A percentile compares a stretch with the other conserved stretches of the same genome.
These are phyloP conservation scores for Athelia sp. DNA, from an alignment of 1,284 basidiomycete species.

Conservation along the genomic window DNA sequence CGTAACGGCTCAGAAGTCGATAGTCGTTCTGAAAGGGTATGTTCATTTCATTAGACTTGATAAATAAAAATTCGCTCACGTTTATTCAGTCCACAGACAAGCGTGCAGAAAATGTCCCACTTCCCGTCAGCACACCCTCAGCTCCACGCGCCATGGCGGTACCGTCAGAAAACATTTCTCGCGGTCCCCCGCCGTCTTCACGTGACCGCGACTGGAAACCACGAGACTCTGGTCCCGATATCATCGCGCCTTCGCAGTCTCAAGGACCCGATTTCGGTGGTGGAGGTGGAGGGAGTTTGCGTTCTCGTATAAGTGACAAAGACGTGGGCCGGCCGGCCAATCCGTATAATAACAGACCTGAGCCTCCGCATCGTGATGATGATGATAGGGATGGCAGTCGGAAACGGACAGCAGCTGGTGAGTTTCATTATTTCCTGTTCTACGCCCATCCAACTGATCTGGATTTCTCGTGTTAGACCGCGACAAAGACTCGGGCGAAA, in stretches of 20 bases:
- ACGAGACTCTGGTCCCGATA: conserved; percentile 10
- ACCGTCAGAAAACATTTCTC: conserved; percentile 29
- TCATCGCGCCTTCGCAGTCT: not conserved
- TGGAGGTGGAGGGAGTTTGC: conserved; percentile 40
- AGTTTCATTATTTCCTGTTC: conserved; percentile 14
- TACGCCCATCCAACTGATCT: not conserved
- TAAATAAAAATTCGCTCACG: conserved; percentile 5
- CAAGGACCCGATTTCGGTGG: conserved; percentile 17
- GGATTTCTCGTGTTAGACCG: conserved; percentile 32
- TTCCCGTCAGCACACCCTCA: conserved; percentile 44
- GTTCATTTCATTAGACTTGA: conserved; percentile 7
- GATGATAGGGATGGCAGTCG: conserved; percentile 59
- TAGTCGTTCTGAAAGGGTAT: conserved; percentile 50
- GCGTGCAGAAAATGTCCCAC: conserved; percentile 40
- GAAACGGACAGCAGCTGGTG: conserved; percentile 67
- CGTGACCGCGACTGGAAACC: conserved; percentile 25
- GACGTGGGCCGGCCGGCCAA: conserved; percentile 38
- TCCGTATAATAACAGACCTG: conserved; percentile 30
- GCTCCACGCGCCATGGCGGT: conserved; percentile 66
- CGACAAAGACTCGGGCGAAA: conserved; percentile 39
- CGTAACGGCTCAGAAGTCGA: conserved; percentile 48
- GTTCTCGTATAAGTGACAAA: conserved; percentile 63
- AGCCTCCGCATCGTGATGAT: conserved; percentile 38
- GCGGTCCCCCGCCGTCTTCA: conserved; percentile 23
- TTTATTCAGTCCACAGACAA: conserved; percentile 44